Conservation (phyloP, 2,329 filamentous ascomycete species). For the Graphiopsis chlorocephala region DNA sequence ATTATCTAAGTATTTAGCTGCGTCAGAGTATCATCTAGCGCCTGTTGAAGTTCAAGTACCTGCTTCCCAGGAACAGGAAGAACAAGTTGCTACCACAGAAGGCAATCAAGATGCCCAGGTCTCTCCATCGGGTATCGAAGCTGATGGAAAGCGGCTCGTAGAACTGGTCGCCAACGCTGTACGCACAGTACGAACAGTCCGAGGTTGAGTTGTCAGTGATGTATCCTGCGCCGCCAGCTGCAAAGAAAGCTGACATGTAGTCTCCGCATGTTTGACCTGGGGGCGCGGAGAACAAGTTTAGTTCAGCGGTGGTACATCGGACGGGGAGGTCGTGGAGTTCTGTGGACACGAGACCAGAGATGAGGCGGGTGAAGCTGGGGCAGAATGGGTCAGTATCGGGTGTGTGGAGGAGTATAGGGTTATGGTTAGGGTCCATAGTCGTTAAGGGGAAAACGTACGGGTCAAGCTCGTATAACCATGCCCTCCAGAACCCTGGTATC, state of each 20-base stretch:
- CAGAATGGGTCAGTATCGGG: slow-evolving; percentile 8
- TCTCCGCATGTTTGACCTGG: slow-evolving; percentile 65
- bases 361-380: slow-evolving; percentile 67
- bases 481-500: slow-evolving; percentile 75
- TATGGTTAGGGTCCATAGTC: background rate
- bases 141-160: slow-evolving; percentile 65
- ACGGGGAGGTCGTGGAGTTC: slow-evolving; percentile 68
- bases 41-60: slow-evolving; percentile 47
- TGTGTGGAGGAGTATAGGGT: background rate
- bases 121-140: slow-evolving; percentile 72
- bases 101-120: slow-evolving; percentile 72
- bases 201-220: slow-evolving; percentile 63
- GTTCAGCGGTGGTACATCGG: slow-evolving; percentile 58
- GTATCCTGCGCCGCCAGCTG: slow-evolving; percentile 67
- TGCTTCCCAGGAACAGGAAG: slow-evolving; percentile 55
- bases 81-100: slow-evolving; percentile 78
- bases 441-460: slow-evolving; percentile 44
- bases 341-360: slow-evolving; percentile 75
- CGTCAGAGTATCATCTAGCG: slow-evolving; percentile 21
- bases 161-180: slow-evolving; percentile 75
- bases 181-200: slow-evolving; percentile 78
- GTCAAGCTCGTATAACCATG: slow-evolving; percentile 79
- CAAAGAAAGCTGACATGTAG: slow-evolving; percentile 73
- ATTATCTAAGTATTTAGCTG: background rate
- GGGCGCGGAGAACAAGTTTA: slow-evolving; percentile 68